These are phyloP conservation scores for Cladosporium colombiae DNA, from an alignment of 2,329 filamentous ascomycete species.

Conservation along the genomic window DNA sequence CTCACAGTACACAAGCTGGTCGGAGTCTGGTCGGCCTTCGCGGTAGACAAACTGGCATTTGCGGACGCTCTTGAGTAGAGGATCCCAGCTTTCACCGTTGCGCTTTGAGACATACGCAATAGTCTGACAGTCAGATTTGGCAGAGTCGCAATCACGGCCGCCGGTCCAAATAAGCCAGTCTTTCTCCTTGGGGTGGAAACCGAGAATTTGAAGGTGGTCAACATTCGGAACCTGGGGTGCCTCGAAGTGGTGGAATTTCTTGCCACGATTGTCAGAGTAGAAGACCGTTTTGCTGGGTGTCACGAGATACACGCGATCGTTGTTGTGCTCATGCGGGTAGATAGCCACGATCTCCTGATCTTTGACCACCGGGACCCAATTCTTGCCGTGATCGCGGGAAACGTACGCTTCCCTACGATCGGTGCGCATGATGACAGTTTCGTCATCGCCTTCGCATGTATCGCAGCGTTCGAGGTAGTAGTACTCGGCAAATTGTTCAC, in stretches of 20 bases:
- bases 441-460: conserved; percentile 58
- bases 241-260: conserved; percentile 71
- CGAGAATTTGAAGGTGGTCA: conserved; percentile 56
- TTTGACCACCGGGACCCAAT: conserved; percentile 71
- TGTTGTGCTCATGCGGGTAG: conserved; percentile 76
- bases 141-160: conserved; percentile 62
- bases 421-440: conserved; percentile 68
- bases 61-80: conserved; percentile 70
- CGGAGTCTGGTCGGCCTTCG: conserved; percentile 58
- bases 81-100: conserved; percentile 75
- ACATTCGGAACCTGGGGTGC: conserved; percentile 63
- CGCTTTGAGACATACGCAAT: conserved; percentile 77
- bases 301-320: conserved; percentile 84
- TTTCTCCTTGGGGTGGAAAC: conserved; percentile 81
- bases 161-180: conserved; percentile 95
- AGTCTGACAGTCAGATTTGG: conserved; percentile 63
- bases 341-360: conserved; percentile 70
- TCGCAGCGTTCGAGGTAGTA: conserved; percentile 80
- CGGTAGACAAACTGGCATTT: conserved; percentile 86
- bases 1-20: conserved; percentile 65
- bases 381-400: conserved; percentile 84
- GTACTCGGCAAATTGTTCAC: conserved; percentile 56
- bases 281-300: conserved; percentile 68
- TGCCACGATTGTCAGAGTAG: conserved; percentile 79
- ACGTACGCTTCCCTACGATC: conserved; percentile 66